Percentiles rank a stretch among this genome's conserved stretches.
Conservation (phyloP, 1,139 yeast genomes). For the Eremothecium sinecaudum region DNA sequence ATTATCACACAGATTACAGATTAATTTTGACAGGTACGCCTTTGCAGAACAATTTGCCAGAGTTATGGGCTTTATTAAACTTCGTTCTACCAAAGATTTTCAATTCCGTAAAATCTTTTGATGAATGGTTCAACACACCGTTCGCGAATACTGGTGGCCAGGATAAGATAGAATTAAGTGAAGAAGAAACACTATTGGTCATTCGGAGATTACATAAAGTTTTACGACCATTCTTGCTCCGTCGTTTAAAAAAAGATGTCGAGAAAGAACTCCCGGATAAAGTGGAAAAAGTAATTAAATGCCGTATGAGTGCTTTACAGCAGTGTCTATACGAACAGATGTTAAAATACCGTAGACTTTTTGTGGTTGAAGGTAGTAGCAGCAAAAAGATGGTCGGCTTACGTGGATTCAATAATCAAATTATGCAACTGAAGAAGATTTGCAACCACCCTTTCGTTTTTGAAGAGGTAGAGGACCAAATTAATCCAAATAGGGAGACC, state of each 20-base stretch:
- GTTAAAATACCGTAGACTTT: constrained; percentile 60
- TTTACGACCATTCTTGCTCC: constrained; percentile 81
- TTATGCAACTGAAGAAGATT: constrained; percentile 92
- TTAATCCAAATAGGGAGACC: constrained; percentile 66
- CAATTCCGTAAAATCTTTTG: constrained; percentile 77
- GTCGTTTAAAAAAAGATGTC: constrained; percentile 94
- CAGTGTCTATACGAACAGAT: constrained; percentile 67
- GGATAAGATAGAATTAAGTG: constrained; percentile 67
- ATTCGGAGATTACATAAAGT: constrained; percentile 95
- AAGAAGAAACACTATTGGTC: constrained; percentile 90
- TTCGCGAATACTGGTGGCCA: constrained; percentile 76
- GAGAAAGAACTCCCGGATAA: constrained; percentile 94
- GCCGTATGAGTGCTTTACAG: constrained; percentile 88
- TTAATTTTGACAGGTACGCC: constrained; percentile 84
- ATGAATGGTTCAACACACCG: constrained; percentile 83
- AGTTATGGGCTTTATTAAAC: constrained; percentile 73
- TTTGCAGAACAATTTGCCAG: constrained; percentile 74
- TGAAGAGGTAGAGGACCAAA: constrained; percentile 82
- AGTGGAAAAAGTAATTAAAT: constrained; percentile 88
- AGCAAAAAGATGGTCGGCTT: constrained; percentile 45
- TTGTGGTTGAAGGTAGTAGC: constrained; percentile 43
- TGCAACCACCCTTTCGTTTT: constrained; percentile 97
- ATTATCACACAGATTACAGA: constrained; percentile 65
- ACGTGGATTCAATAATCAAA: constrained; percentile 81
- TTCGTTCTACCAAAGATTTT: constrained; percentile 73